phyloP scores from a whole-genome alignment of 306 rosid species.

The Begonia fuchsioides region DNA sequence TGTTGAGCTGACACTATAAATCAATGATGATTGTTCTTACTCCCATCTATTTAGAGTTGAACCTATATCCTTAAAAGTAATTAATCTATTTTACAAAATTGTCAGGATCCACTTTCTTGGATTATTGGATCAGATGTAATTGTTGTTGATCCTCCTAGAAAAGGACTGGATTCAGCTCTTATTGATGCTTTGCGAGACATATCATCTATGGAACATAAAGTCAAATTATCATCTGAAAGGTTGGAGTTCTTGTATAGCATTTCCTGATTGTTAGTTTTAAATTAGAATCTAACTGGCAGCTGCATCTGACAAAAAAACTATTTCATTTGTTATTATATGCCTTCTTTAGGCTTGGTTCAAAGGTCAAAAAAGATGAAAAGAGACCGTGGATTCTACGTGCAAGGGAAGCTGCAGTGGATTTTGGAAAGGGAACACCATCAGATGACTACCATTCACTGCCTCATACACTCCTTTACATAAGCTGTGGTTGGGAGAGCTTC shows the following conservation, averaged over 20 bases:
- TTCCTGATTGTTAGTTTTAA: slow-evolving; percentile 7
- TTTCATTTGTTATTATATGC: slow-evolving; percentile 14
- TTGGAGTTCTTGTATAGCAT: slow-evolving; percentile 18
- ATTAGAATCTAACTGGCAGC: slow-evolving; percentile 1
- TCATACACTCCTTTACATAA: slow-evolving; percentile 80
- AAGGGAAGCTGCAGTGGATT: slow-evolving; percentile 60
- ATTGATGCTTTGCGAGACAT: slow-evolving; percentile 42
- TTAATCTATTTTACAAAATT: slow-evolving; percentile 16
- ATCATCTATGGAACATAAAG: slow-evolving; percentile 40
- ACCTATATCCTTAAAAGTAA: slow-evolving; percentile 10
- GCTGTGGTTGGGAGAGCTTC: slow-evolving; percentile 99
- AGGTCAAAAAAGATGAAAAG: too few species aligned
- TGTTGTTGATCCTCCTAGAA: slow-evolving; percentile 92
- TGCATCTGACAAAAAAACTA: slow-evolving; percentile 7
- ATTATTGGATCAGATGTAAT: slow-evolving; percentile 74
- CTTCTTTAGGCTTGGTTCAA: slow-evolving; percentile 38
- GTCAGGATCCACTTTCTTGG: slow-evolving; percentile 87
- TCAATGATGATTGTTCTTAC: too few species aligned
- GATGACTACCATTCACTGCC: slow-evolving; percentile 39
- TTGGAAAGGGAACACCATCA: slow-evolving; percentile 34
- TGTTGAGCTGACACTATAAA: neutral
- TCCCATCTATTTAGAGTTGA: too few species aligned
- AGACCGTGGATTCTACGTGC: slow-evolving; percentile 97
- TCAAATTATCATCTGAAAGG: slow-evolving; percentile 43
- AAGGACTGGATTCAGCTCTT: slow-evolving; percentile 76